These are phyloP conservation scores for Backusella circina DNA, from an alignment of 192 early-diverging fungal species.

Conservation along the genomic window DNA sequence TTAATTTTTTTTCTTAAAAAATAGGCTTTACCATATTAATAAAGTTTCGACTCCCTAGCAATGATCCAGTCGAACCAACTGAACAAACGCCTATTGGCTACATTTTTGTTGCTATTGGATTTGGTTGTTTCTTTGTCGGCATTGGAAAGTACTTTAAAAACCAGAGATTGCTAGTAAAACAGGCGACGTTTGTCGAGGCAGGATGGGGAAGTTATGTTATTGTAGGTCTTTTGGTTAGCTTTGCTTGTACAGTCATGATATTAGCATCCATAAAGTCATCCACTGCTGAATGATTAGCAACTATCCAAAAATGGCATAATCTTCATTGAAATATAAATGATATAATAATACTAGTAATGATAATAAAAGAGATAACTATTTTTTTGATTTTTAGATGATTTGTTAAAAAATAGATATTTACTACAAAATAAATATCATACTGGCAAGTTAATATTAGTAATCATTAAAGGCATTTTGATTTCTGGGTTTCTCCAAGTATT, in stretches of 20 bases:
- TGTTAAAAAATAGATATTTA: too few species aligned
- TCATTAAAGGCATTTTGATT: too few species aligned
- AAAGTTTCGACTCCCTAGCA: slow-evolving; percentile 23
- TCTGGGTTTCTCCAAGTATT: too few species aligned
- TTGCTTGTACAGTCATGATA: slow-evolving; percentile 27
- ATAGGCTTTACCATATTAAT: slow-evolving; percentile 31
- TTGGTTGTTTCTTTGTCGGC: slow-evolving; percentile 10
- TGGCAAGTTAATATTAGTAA: too few species aligned
- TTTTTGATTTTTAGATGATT: neutral
- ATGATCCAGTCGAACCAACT: neutral
- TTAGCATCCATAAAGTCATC: slow-evolving; percentile 1
- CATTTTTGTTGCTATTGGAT: slow-evolving; percentile 24
- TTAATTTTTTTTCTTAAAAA: neutral
- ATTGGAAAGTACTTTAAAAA: slow-evolving; percentile 29
- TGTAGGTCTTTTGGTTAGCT: slow-evolving; percentile 12
- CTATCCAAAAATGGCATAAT: neutral
- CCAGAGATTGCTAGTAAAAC: slow-evolving; percentile 3
- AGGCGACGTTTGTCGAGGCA: slow-evolving; percentile 19
- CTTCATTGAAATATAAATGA: neutral
- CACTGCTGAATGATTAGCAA: neutral
- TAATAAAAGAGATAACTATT: neutral
- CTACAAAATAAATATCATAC: too few species aligned
- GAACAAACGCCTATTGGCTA: slow-evolving; percentile 15
- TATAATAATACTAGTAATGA: neutral
- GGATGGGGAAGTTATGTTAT: slow-evolving; percentile 30